Evolutionary conservation across 2,329 filamentous ascomycete genomes (phyloP).

Genomic region (Hansfordia pulvinata): DNA sequence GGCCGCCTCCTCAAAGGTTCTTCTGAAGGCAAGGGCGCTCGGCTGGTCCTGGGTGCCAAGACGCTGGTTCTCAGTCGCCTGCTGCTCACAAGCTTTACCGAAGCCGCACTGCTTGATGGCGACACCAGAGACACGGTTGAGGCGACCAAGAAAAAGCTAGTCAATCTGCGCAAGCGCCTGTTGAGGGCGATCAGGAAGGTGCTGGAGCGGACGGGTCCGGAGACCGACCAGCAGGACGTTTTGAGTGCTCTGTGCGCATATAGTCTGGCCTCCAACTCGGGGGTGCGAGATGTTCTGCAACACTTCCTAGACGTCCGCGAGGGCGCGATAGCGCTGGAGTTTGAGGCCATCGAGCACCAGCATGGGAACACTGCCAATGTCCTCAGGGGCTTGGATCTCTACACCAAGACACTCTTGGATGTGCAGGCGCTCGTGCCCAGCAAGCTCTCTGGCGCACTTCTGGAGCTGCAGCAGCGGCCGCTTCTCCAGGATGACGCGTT

Average conservation of each 20-base stretch:
- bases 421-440: conserved; percentile 65
- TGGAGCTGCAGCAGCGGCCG: conserved; percentile 52
- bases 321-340: conserved; percentile 50
- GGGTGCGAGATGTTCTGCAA: conserved; percentile 62
- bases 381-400: conserved; percentile 54
- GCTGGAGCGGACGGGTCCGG: conserved; percentile 46
- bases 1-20: conserved; percentile 32
- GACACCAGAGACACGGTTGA: conserved; percentile 32
- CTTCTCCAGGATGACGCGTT: conserved; percentile 62
- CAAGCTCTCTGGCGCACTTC: conserved; percentile 56
- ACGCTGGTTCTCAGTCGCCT: conserved; percentile 63
- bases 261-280: conserved; percentile 67
- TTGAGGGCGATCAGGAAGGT: conserved; percentile 56
- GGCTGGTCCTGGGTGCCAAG: conserved; percentile 50
- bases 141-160: conserved; percentile 48
- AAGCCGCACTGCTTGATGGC: conserved; percentile 20
- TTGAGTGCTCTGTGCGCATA: conserved; percentile 70
- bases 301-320: conserved; percentile 66
- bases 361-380: conserved; percentile 33
- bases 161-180: conserved; percentile 47
- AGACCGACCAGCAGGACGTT: conserved; percentile 34
- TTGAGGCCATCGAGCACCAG: conserved; percentile 34
- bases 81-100: conserved; percentile 58
- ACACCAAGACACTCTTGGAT: conserved; percentile 63
- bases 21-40: conserved; percentile 26